Conservation (phyloP, 495 filamentous ascomycete genomes). For the Parathielavia hyrcaniae region DNA sequence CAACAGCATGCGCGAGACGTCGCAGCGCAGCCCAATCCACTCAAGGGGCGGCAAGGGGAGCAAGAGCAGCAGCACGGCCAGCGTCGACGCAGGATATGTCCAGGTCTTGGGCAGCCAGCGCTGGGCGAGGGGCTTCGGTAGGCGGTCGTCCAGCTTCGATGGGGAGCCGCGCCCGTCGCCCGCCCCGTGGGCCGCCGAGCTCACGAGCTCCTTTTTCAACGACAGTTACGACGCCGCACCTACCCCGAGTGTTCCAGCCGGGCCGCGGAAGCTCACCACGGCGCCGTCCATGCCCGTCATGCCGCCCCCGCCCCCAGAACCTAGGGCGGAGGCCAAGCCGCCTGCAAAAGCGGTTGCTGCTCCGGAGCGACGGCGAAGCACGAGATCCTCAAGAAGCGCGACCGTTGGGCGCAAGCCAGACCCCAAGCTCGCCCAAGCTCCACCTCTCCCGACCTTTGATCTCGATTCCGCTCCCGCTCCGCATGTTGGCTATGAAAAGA, state of each 20-base stretch:
- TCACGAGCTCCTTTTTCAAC: constrained; percentile 41
- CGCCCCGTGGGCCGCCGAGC: constrained; percentile 41
- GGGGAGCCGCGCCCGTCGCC: constrained; percentile 37
- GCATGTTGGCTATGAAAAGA: constrained; percentile 52
- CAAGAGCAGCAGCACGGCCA: constrained; percentile 65
- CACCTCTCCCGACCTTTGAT: constrained; percentile 32
- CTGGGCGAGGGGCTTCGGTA: constrained; percentile 50
- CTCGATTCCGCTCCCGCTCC: constrained; percentile 48
- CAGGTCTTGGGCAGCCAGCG: constrained; percentile 51
- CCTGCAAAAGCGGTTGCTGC: constrained; percentile 24
- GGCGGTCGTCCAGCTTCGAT: constrained; percentile 75
- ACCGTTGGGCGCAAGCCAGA: constrained; percentile 37
- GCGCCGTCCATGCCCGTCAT: constrained; percentile 43
- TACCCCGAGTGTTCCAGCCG: constrained; percentile 76
- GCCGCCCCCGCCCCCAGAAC: constrained; percentile 33
- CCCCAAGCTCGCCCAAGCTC: constrained; percentile 26
- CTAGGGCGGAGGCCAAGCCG: constrained; percentile 30
- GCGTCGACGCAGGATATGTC: constrained; percentile 58
- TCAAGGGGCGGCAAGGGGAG: constrained; percentile 57
- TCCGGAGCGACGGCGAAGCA: constrained; percentile 55
- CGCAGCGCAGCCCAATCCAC: constrained; percentile 40
- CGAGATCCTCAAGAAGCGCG: constrained; percentile 55
- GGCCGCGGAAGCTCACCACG: constrained; percentile 54
- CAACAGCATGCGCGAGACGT: constrained; percentile 53
- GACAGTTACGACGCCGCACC: constrained; percentile 74